Base-by-base conservation (phyloP, 768 basidiomycete genomes). In the Auriscalpium orientale region DNA sequence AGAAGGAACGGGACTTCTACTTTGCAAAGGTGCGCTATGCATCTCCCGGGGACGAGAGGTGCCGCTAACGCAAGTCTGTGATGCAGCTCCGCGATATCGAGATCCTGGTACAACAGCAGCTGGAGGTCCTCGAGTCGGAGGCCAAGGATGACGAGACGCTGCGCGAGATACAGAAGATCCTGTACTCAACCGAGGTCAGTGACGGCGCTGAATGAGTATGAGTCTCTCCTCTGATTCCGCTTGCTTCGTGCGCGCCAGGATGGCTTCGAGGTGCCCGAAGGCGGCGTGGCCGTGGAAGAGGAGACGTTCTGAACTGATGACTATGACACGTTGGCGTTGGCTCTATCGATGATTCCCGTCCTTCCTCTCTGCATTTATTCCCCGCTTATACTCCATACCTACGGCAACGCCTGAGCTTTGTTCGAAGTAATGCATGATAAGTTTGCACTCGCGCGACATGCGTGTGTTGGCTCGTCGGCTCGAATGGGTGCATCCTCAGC, bases 1-100 rank as follows among this genome's bases (percentile, higher is more conserved):
- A 98, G 77, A 98, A 94, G 76, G 97, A 99, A 73, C 76, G 95
- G 47, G 95, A 98, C 70, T 98, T 99, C 71, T 99, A 99, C 73
- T 99, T 98, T 71, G 85, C 89, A 66, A 99, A 98, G 83, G 95
- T 95, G 62, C 48, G 78, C 64, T 33, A 35, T 8, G 1, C 9
- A 16, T 13, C 43, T 22, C 36, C 21, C 33, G 49, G 36, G 12
- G 38, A 33, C 21, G 57, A 34, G 48, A 28, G 51, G 56, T 48
- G 55, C 61, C n/a, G n/a, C n/a, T 50, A 10, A 46, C 53, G 54
- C 22, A 34, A 16, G 55, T 1, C n/a, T 33, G 28, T 28, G 28
- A 47, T 57, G n/a, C 53, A 98, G 93, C 81, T 99, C 54, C 86
- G 97, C 36, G 89, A 95, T 56, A 98, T 99, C 64, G 97, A 99